Base-by-base conservation (phyloP, 352 stramenopile genomes). In the Phytophthora idaei region DNA sequence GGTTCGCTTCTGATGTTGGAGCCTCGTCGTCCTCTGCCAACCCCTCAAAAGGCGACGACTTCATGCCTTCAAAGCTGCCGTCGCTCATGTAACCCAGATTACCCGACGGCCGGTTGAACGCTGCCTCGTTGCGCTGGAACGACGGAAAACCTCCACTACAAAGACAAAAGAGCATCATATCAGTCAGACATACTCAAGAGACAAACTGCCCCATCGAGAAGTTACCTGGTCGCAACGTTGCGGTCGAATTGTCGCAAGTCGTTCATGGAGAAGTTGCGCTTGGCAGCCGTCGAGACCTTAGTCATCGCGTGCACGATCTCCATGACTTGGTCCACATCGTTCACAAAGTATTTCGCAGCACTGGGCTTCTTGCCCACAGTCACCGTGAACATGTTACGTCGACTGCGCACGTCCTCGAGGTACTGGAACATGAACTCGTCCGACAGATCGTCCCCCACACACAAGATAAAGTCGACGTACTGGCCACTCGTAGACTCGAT, bases 291-390 rank as follows among this genome's bases (percentile, higher is more conserved):
- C 42, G 85, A 93, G 2, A 96, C 83, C 64, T 94, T 95, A 3
- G 87, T 95, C 61, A 96, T 76, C 6, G 88, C 83, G 39, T 92
- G 77, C 32, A 99, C 65, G 28, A 99, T 79, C 61, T 99, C 96
- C 74, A 97, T 93, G 14, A 99, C 97, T 77, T 98, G 90, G 12
- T 98, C 91, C 15, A 99, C 92, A 70, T 99, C 97, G 68, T 99
- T 98, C 32, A 99, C 81, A 68, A 99, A 99, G 64, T 97, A 98
- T 46, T 97, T 96, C 15, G 98, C 98, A 44, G 93, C 93, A 68
- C 92, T 99, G 10, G 97, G 97, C 67, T 99, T 99, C 74, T 99
- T 99, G 28, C 98, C 98, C 11, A 99, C 97, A 1, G 97, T 99
- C 49, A 97, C 95, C 1, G 97, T 99, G 54, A 98, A 99, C 37